A percentile compares a stretch with the other conserved stretches of the same genome.
These are phyloP conservation scores for Wickerhamomyces tratensis DNA, from an alignment of 805 yeast genomes.

Conservation along the genomic window DNA sequence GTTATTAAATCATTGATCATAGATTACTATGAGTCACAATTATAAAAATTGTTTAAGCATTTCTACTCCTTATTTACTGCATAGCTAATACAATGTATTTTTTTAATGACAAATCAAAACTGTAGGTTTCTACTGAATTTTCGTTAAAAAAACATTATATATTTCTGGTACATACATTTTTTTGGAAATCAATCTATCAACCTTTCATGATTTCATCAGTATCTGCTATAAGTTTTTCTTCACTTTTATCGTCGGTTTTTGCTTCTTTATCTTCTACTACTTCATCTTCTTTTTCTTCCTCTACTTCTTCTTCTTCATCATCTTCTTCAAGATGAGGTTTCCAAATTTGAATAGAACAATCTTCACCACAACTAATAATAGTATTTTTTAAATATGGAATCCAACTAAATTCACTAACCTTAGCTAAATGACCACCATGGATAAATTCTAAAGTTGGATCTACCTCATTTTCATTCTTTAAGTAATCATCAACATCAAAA, in stretches of 20 bases:
- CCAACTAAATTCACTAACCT: constrained; percentile 59
- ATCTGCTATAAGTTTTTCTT: not conserved
- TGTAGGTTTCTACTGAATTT: too few species aligned
- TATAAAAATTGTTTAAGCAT: not conserved
- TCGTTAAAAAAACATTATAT: too few species aligned
- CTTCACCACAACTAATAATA: constrained; percentile 64
- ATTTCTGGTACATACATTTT: too few species aligned
- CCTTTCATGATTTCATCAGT: not conserved
- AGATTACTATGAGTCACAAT: constrained; percentile 19
- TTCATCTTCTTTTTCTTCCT: constrained; percentile 10
- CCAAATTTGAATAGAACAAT: constrained; percentile 70
- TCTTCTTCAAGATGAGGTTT: constrained; percentile 29
- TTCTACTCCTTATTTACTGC: too few species aligned
- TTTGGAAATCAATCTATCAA: not conserved
- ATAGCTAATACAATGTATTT: too few species aligned
- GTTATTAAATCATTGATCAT: constrained; percentile 29
- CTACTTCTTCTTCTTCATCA: constrained; percentile 31
- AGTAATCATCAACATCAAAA: constrained; percentile 41
- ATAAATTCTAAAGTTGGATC: constrained; percentile 74
- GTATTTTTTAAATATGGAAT: constrained; percentile 52
- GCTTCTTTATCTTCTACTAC: constrained; percentile 4
- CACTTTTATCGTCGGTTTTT: constrained; percentile 3
- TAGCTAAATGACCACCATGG: constrained; percentile 81
- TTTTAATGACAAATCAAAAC: too few species aligned
- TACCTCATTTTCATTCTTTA: constrained; percentile 41